Percentiles rank a stretch among this genome's conserved stretches.
phyloP scores from a whole-genome alignment of 345 rosid species.

The Capsella bursapastoris region DNA sequence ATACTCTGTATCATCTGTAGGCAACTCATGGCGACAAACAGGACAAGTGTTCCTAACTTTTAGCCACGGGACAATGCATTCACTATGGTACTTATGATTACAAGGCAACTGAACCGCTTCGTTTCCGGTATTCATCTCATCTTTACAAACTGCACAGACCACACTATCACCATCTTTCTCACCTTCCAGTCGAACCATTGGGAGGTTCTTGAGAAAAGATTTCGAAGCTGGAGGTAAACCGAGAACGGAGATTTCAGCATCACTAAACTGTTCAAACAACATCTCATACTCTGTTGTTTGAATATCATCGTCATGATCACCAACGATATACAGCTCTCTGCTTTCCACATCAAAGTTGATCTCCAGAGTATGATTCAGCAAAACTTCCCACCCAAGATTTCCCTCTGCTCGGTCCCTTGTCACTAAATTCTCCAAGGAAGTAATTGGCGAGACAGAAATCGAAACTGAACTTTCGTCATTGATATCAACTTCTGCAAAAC shows the following conservation, averaged over 20 bases:
- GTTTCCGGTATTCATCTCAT: constrained; percentile 68
- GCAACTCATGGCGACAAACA: constrained; percentile 87
- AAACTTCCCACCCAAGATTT: constrained; percentile 79
- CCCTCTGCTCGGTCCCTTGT: constrained; percentile 59
- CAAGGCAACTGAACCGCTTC: constrained; percentile 77
- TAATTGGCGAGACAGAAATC: constrained; percentile 53
- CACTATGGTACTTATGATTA: constrained; percentile 76
- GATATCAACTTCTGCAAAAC: constrained; percentile 58
- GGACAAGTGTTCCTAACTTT: constrained; percentile 88
- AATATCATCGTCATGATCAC: constrained; percentile 52
- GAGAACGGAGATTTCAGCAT: constrained; percentile 54
- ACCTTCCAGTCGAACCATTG: constrained; percentile 49
- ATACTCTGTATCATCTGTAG: constrained; percentile 78
- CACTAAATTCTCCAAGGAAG: constrained; percentile 57
- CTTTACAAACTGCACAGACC: constrained; percentile 91
- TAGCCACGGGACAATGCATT: constrained; percentile 90
- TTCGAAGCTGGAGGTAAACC: constrained; percentile 74
- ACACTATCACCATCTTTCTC: constrained; percentile 38
- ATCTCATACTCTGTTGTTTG: constrained; percentile 66
- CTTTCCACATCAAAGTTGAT: constrained; percentile 52
- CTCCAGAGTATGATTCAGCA: constrained; percentile 68
- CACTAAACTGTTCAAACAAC: constrained; percentile 76
- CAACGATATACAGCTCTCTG: constrained; percentile 47
- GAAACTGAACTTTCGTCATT: constrained; percentile 59
- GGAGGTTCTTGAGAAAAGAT: constrained; percentile 67